Evolutionary conservation across 306 rosid species (phyloP).

Genomic region (Fagus sylvatica): DNA sequence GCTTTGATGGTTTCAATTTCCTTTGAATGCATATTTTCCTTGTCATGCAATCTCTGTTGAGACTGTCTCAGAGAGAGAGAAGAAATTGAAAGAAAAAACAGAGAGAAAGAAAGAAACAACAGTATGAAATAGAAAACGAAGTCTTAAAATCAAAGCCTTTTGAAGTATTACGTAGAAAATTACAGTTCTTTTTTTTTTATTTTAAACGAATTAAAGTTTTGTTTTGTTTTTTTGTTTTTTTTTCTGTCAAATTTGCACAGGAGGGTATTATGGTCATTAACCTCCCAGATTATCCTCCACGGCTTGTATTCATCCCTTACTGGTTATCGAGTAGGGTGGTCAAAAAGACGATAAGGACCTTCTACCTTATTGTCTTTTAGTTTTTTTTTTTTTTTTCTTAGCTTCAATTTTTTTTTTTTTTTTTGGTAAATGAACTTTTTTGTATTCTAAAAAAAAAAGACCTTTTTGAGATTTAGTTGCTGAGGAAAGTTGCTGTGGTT

Average conservation of each 20-base stretch:
- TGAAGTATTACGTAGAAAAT: constrained; percentile 27
- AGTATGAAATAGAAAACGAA: constrained; percentile 17
- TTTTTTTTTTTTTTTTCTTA: not conserved
- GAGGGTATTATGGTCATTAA: constrained; percentile 53
- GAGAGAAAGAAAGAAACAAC: not conserved
- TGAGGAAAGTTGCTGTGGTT: not conserved
- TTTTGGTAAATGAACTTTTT: too few species aligned
- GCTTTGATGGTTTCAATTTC: constrained; percentile 8
- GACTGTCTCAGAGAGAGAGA: not conserved
- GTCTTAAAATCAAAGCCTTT: constrained; percentile 15
- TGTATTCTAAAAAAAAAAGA: not conserved
- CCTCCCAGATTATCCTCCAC: constrained; percentile 2
- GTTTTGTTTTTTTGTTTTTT: not conserved
- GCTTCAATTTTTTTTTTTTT: not conserved
- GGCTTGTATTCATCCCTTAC: constrained; percentile 12
- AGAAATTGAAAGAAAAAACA: constrained; percentile 5
- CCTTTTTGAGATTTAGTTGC: not conserved
- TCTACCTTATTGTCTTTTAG: not conserved
- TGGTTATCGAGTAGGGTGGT: constrained; percentile 23
- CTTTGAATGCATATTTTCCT: constrained; percentile 3
- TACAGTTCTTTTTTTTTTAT: constrained; percentile 15
- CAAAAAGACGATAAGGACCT: constrained; percentile 46
- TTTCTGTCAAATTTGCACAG: not conserved
- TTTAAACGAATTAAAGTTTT: not conserved
- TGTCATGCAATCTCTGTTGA: not conserved